Evolutionary conservation across 2,329 filamentous ascomycete genomes (phyloP).

Genomic region (Fusarium sp.): DNA sequence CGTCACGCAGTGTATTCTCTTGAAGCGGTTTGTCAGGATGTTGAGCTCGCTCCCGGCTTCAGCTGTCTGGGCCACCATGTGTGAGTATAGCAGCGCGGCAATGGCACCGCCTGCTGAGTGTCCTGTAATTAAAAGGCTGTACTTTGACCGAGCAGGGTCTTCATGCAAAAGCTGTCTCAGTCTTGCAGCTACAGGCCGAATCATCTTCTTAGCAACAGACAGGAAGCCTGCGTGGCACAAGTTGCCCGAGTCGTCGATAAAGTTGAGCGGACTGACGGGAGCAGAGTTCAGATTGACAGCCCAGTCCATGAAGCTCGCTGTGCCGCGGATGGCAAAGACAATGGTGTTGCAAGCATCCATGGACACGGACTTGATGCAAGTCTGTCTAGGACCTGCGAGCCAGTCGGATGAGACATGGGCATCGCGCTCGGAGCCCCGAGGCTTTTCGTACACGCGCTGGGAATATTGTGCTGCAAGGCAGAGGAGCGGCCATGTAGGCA

Average conservation of each 20-base stretch:
- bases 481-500: conserved; percentile 81
- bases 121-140: conserved; percentile 84
- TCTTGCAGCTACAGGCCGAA: conserved; percentile 77
- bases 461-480: conserved; percentile 85
- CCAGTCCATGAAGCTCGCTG: conserved; percentile 87
- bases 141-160: conserved; percentile 73
- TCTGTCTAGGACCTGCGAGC: conserved; percentile 82
- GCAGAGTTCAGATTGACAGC: conserved; percentile 81
- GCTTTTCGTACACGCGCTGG: conserved; percentile 77
- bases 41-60: conserved; percentile 76
- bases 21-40: conserved; percentile 77
- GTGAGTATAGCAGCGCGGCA: conserved; percentile 81
- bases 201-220: conserved; percentile 80
- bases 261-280: conserved; percentile 74
- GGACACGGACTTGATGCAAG: conserved; percentile 85
- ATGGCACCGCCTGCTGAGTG: conserved; percentile 90
- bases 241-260: conserved; percentile 83
- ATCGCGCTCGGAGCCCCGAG: conserved; percentile 72
- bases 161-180: conserved; percentile 79
- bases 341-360: conserved; percentile 83
- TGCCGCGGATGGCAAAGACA: conserved; percentile 87
- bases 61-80: conserved; percentile 76
- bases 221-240: conserved; percentile 86
- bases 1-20: conserved; percentile 84
- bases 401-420: conserved; percentile 79